Base-by-base conservation (phyloP, 306 rosid genomes). In the Lotus japonicus region DNA sequence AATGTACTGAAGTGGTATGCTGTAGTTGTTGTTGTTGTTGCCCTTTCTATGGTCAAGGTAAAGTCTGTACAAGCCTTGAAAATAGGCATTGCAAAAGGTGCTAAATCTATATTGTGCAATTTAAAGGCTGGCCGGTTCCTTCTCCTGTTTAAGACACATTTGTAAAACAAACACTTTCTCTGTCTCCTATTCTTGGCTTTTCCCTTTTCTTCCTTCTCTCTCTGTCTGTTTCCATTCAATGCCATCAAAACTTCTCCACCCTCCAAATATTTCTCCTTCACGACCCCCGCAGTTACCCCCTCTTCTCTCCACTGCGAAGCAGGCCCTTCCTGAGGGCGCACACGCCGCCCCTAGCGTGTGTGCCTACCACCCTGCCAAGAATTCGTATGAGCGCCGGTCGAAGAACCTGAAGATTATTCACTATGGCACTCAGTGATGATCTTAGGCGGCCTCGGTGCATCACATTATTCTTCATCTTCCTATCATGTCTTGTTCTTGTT, bases 301-400 rank as follows among this genome's bases (percentile, higher is more conserved):
- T 38, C 2, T 39, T 11, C 38, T 26, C 51, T 7, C 58, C 65
- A 59, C 75, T 59, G 77, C 11, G 62, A 53, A 49, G 64, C 80
- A 50, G 39, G 39, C 77, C 79, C 76, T 56, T 66, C 68, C n/a
- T 15, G 64, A 72, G 91, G 91, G 88, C 83, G 83, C 77, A 21
- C 86, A 63, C 82, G 82, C 86, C 78, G 83, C 83, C 85, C 81
- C 59, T 35, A 48, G 78, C 33, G 88, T 80, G 86, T 66, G 85
- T 75, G 45, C 65, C 42, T 14, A 19, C 50, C 41, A 41, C 46
- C 52, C 58, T 26, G 2, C 65, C 23, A 21, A 26, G 31, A 26
- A 26, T 26, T 26, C 4, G 4, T 26, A 26, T 26, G 31, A 26
- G 31, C 31, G 4, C 31, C 31, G 4, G 4, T 26, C 31, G 31